Evolutionary conservation across 2,329 filamentous ascomycete species (phyloP).

Genomic region (Teratosphaeriaceae sp.): DNA sequence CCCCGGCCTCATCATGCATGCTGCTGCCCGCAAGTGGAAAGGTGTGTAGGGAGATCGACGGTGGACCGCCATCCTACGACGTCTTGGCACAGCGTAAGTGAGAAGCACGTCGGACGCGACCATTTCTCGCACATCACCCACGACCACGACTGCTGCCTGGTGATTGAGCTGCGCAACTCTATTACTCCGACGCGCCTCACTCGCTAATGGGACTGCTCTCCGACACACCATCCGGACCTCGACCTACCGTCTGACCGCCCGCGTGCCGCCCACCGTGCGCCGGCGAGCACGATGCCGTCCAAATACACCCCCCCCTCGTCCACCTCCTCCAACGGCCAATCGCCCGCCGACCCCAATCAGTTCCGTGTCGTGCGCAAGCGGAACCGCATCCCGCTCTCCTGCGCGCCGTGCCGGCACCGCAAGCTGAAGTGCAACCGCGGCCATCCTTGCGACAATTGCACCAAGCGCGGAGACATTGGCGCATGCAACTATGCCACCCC

Average conservation of each 20-base stretch:
- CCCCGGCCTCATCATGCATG: no score
- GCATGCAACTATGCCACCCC: constrained; percentile 77
- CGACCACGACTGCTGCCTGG: not conserved
- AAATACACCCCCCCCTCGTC: constrained; percentile 68
- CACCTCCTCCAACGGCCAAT: constrained; percentile 66
- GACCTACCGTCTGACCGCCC: not conserved
- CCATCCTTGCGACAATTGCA: constrained; percentile 89
- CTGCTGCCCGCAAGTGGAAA: no score
- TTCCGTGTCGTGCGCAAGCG: constrained; percentile 86
- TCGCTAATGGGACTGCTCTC: not conserved
- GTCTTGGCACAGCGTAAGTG: not conserved
- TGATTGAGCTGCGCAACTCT: not conserved
- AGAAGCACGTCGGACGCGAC: no score
- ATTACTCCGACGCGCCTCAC: not conserved
- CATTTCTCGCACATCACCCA: not conserved
- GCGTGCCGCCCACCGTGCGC: not conserved
- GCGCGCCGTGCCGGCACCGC: constrained; percentile 81
- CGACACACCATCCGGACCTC: not conserved
- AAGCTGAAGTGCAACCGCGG: constrained; percentile 97
- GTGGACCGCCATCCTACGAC: no score
- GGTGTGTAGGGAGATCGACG: no score
- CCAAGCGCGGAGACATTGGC: constrained; percentile 72
- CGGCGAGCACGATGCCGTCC: constrained; percentile 4
- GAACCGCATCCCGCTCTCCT: constrained; percentile 87
- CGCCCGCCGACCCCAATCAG: constrained; percentile 64